Base-by-base conservation (phyloP, 176 grass and related monocot genomes). In the Alloteropsis semialata region DNA sequence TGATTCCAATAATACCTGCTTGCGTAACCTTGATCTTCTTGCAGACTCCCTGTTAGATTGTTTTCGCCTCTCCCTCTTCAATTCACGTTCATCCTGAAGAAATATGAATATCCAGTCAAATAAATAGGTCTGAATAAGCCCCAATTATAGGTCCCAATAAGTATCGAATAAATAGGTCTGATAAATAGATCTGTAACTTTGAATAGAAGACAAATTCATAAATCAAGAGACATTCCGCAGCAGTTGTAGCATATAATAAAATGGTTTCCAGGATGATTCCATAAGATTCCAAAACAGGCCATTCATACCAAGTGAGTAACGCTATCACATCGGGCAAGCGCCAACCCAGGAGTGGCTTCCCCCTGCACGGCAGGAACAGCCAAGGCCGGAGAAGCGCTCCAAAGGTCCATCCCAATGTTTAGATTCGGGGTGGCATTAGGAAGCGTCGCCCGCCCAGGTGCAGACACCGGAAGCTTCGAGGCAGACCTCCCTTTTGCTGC, bases 31-130 rank as follows among this genome's bases (percentile, higher is more conserved):
- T 86, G 94, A 97, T 84, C 94, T 94, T 74, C 94, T 89, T 46
- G 94, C 94, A 76, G 94, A 97, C 68, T 97, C 94, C 75, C 94
- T 94, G 49, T 97, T 97, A 74, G 94, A 97, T 88, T 97, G 94
- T 46, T 97, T 97, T 81, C 94, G 85, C 77, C 91, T 97, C 75
- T 97, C 94, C 91, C 81, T 88, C 87, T 97, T 97, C 66, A 97
- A 84, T 74, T 94, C 89, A 49, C 91, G 87, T 30, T 97, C 94
- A 84, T 94, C 94, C 91, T 97, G 69, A 75, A 74, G 82, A 66
- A 68, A 70, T 61, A 92, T 9, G 36, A 59, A 90, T 41, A 86
- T 49, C 59, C n/a, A 61, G 69, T 61, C 33, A 50, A 43, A 43
- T 39, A 79, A 27, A 79, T 42, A 51, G 17, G 62, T 49, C 29